Conservation (phyloP, 352 stramenopile genomes). For the Pythium aquatile region DNA sequence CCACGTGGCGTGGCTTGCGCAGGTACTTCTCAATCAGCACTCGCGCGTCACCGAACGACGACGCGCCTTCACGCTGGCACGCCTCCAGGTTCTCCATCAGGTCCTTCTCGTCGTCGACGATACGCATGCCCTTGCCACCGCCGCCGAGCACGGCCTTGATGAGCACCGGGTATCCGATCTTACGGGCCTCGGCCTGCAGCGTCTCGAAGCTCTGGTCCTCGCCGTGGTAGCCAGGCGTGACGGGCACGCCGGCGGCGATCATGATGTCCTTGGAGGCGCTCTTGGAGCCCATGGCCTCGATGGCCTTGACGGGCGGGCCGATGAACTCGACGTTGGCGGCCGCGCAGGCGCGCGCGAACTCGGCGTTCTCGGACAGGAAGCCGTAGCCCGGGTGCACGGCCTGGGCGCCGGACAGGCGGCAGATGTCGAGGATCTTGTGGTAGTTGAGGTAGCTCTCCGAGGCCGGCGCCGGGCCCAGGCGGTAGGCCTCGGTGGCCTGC, state of each 20-base stretch:
- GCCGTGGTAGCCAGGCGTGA: slow-evolving; percentile 91
- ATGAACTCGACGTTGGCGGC: slow-evolving; percentile 89
- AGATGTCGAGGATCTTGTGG: slow-evolving; percentile 72
- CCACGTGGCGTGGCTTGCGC: slow-evolving; percentile 87
- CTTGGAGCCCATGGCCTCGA: slow-evolving; percentile 92
- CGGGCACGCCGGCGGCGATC: slow-evolving; percentile 79
- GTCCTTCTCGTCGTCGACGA: slow-evolving; percentile 82
- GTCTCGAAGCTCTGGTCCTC: slow-evolving; percentile 82
- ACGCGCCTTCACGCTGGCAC: slow-evolving; percentile 82
- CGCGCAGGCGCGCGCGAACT: slow-evolving; percentile 65
- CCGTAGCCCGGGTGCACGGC: slow-evolving; percentile 91
- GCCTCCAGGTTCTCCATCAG: slow-evolving; percentile 81
- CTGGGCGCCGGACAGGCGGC: slow-evolving; percentile 56
- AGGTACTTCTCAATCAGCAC: slow-evolving; percentile 93
- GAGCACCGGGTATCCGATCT: slow-evolving; percentile 92
- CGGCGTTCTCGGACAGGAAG: slow-evolving; percentile 89
- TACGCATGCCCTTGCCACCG: slow-evolving; percentile 92
- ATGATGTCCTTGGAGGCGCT: slow-evolving; percentile 92
- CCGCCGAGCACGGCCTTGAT: slow-evolving; percentile 92
- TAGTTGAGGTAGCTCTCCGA: slow-evolving; percentile 81
- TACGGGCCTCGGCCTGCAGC: slow-evolving; percentile 68
- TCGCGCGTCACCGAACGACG: slow-evolving; percentile 88
- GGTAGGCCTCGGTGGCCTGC: slow-evolving; percentile 68
- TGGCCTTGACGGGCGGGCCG: slow-evolving; percentile 82
- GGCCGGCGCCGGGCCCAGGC: slow-evolving; percentile 60